Evolutionary conservation across 2,329 filamentous ascomycete genomes (phyloP), one percentile per base, ranked within the genome.

Genomic region (Trichophyton simii): DNA sequence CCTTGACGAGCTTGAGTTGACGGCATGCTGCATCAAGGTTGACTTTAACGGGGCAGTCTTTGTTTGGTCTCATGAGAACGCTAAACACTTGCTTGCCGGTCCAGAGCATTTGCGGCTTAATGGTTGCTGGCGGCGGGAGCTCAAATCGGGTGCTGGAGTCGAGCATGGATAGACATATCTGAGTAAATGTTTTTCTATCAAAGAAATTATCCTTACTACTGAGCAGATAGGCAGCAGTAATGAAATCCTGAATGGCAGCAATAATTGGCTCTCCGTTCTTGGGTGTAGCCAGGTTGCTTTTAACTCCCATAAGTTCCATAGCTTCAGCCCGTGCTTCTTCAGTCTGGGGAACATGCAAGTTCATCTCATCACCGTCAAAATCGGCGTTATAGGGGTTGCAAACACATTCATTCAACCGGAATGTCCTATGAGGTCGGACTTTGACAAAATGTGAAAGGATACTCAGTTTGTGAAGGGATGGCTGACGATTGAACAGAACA

Each of bases 301-400:
- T 96, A 61, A 99, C 91, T 48, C 94, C 94, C 94, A 99, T 99
- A 57, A 99, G 78, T 67, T 92, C 91, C 69, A 95, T 95, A 0
- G 94, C 94, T 75, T 99, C 94, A 1, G 92, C 89, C 62, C 94
- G 84, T 9, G 94, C 92, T 75, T 99, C 94, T 76, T 99, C 94
- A 0, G 94, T 97, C 72, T 99, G 94, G 1, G 94, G 94, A 15
- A 99, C 91, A 75, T 99, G 94, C 57, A 99, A 77, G 68, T 99
- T 99, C 94, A 99, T 99, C 74, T 99, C 94, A 68, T 99, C 94
- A 63, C 94, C 94, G 69, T 99, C 94, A 67, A 99, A 99, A 82
- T 99, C 94, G 61, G 94, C 94, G 68, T 99, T 99, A 80, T 99
- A 99, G 2, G 94, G 94, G 64, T 88, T 91, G 75, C 94, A 99